These are phyloP conservation scores for Marchantia paleacea DNA, from an alignment of 225 moss, liverwort and hornwort genomes.

Conservation along the genomic window DNA sequence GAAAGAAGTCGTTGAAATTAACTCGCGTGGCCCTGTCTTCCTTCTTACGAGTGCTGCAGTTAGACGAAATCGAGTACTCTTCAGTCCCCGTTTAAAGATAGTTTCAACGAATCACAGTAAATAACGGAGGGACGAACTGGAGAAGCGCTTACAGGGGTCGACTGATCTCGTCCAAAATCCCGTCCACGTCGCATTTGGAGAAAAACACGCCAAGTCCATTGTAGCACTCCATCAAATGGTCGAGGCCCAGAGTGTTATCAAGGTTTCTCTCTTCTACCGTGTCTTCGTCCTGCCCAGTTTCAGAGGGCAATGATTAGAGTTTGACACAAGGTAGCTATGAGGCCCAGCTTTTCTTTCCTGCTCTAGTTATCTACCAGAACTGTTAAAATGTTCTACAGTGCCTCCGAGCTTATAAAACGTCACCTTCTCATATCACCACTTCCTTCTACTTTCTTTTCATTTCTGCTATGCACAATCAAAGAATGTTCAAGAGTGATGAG, in stretches of 20 bases:
- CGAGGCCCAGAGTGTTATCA: constrained; percentile 36
- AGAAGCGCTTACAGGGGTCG: constrained; percentile 26
- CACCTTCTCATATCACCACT: too few species aligned
- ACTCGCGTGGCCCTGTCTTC: constrained; percentile 19
- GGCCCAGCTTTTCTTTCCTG: too few species aligned
- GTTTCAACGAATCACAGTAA: neutral
- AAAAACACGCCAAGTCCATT: constrained; percentile 46
- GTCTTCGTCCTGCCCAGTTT: constrained; percentile 37
- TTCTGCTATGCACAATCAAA: too few species aligned
- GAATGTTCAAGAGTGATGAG: neutral
- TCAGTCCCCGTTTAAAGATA: neutral
- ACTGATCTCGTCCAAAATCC: constrained; percentile 39
- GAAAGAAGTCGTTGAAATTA: constrained; percentile 41
- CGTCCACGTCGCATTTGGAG: constrained; percentile 44
- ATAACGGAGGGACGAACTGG: neutral
- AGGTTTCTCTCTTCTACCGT: constrained; percentile 48
- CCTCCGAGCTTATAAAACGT: too few species aligned
- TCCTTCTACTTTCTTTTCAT: too few species aligned
- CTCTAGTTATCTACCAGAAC: too few species aligned
- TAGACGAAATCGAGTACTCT: neutral
- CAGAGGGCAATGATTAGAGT: neutral
- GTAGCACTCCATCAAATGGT: constrained; percentile 43
- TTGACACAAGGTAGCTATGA: too few species aligned
- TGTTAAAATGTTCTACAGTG: too few species aligned
- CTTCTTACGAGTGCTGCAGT: constrained; percentile 34